These are phyloP conservation scores for Luzula sylvatica DNA, from an alignment of 176 grass and related monocot genomes.

Conservation along the genomic window DNA sequence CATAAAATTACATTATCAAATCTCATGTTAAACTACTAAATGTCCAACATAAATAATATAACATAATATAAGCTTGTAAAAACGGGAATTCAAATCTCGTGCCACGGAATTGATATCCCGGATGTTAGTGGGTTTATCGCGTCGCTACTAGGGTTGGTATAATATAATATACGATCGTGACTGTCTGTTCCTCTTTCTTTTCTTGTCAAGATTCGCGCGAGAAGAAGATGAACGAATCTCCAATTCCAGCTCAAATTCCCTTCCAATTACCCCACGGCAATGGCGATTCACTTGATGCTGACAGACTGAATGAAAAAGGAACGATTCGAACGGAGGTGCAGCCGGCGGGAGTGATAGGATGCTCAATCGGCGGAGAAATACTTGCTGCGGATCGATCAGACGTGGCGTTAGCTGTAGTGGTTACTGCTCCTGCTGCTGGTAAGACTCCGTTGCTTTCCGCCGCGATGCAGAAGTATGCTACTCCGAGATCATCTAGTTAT, in stretches of 20 bases:
- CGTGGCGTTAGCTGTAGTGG: background rate
- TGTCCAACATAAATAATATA: no score
- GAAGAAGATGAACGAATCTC: constrained; percentile 14
- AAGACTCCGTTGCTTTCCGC: constrained; percentile 45
- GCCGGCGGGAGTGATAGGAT: background rate
- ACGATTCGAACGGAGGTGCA: background rate
- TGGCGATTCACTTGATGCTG: no score
- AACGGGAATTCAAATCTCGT: no score
- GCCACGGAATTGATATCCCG: no score
- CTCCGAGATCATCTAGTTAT: constrained; percentile 69
- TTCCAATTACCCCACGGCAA: background rate
- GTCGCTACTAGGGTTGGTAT: no score
- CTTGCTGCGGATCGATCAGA: background rate
- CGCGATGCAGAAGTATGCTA: constrained; percentile 66
- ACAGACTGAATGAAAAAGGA: background rate
- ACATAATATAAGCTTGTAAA: no score
- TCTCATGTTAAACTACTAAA: no score
- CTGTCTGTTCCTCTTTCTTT: background rate
- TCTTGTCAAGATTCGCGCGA: constrained; percentile 14
- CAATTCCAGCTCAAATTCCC: background rate
- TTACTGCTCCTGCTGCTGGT: background rate
- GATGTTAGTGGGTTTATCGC: no score
- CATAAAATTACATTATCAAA: no score
- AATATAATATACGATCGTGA: no score
- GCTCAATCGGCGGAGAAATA: background rate